Base-by-base conservation (phyloP, 2,329 filamentous ascomycete species). In the Diaporthe destruens region DNA sequence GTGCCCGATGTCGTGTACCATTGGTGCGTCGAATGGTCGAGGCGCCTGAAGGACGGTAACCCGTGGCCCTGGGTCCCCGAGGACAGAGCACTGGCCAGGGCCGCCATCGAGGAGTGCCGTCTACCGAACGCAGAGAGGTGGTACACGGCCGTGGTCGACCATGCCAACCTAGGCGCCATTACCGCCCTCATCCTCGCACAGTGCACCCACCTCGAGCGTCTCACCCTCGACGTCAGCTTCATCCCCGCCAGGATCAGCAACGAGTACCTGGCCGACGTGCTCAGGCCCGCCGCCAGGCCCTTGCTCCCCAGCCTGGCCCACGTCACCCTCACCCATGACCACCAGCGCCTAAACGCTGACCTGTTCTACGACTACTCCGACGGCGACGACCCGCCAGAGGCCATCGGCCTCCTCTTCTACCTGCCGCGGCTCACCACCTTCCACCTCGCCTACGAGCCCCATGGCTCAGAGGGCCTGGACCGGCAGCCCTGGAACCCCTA, bases 391-490 rank as follows among this genome's bases (percentile, higher is more conserved):
- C 39, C 39, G 1, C 6, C 44, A 20, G 18, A 14, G 6, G 39
- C 39, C 39, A 5, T 42, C 16, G 6, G 16, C 39, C 39, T 42
- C 39, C 6, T 42, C 39, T 42, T 42, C 39, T 42, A 42, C 6
- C 14, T 42, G 39, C 39, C 39, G 12, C 39, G 39, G 6, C 39
- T 42, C 39, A 2, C 39, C 39, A 42, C 14, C 39, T 0, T 42
- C 39, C 39, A 18, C 39, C 16, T 42, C 39, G 39, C 3, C 44
- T 20, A 20, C 44, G 8, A 20, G 18, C 42, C 42, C 18, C n/a
- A n/a, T n/a, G n/a, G n/a, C n/a, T n/a, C n/a, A n/a, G 1, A 7
- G 0, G 6, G 4, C 16, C 2, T 7, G 6, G 7, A 20, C 6
- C 6, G 0, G 39, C n/a, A 25, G 14, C 34, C 11, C 2, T 42